Evolutionary conservation across 2,329 filamentous ascomycete genomes (phyloP), one percentile per base, ranked within the genome.

Genomic region (Cadophora malorum): DNA sequence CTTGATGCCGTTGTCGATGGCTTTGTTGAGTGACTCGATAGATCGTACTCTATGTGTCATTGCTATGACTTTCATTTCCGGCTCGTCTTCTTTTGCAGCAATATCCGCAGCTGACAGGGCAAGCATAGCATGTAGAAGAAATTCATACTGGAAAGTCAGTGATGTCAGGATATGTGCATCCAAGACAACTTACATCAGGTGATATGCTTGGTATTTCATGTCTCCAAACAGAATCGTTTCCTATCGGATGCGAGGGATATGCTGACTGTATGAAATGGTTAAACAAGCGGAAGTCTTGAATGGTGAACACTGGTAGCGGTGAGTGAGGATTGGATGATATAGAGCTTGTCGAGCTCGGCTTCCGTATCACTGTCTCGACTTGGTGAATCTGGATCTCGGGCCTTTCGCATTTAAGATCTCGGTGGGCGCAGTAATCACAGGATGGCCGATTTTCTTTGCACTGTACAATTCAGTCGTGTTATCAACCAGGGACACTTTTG

Each of bases 91-190:
- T 31, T 90, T 82, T 68, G 81, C 82, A 7, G 67, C 67, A 5
- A 92, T 83, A 71, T 91, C 87, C 0, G 89, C 91, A 25, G 90
- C 90, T 0, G 89, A 83, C 68, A 91, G 84, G 10, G 89, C 89
- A 0, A 91, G 83, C 68, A 92, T 89, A 4, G 89, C 86, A 75
- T 92, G 90, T 83, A 92, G 90, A 19, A 91, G 83, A 69, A 88
- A 90, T 62, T 90, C 86, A 71, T 90, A 83, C 84, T 89, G n/a
- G 12, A 8, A 61, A 61, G 55, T 66, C 19, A 70, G 62, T 25
- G 25, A 31, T 38, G 19, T 28, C 41, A n/a, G 6, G 49, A n/a
- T 49, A 7, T 7, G 7, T 7, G 47, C 25, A 8, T 10, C 14
- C 12, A 55, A 1, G 6, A 19, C 7, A 33, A 75, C 83, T 33